Evolutionary conservation across 352 stramenopile species (phyloP), one percentile per base, ranked within the genome.

Genomic region (Phytophthora pisi): DNA sequence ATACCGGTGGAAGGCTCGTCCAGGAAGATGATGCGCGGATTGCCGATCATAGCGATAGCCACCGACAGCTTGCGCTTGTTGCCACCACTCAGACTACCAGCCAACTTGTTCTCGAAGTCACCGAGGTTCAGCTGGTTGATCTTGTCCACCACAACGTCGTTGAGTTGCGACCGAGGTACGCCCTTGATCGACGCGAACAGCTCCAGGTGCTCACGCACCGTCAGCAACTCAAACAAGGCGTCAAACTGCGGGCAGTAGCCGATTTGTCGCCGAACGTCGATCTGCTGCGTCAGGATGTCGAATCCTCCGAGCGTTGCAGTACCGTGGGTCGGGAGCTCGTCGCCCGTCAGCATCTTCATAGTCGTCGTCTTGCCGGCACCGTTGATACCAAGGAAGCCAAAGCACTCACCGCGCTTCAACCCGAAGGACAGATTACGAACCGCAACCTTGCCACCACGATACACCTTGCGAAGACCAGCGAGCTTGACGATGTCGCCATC

Each of bases 11-110:
- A 97, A 36, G 91, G 86, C 58, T 98, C 94, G 70, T 98, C 95
- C 30, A 98, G 61, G 60, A 98, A 86, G 5, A 98, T 78, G 23
- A 99, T 86, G 2, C 97, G 70, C 0, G 93, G 92, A 40, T 95
- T 82, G 10, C 96, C 97, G 59, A 99, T 98, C 63, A 98, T 97
- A 9, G 97, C 92, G 43, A 98, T 96, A 0, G 95, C 97, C 10
- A 99, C 86, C 57, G 85, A 98, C 10, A 99, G 75, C 64, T 98
- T 97, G 34, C 97, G 83, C 66, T 99, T 99, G 79, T 98, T 98
- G 38, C 96, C 96, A 47, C 93, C 93, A 24, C 84, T 96, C 15
- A 97, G 82, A 42, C 78, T 83, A 5, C 79, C 78, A 0, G 88
- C 81, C 47, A 94, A 72, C 56, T 97, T 97, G 73, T 96, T 55